These are phyloP conservation scores for Platismatia glauca DNA, from an alignment of 495 filamentous ascomycete species.

Conservation along the genomic window DNA sequence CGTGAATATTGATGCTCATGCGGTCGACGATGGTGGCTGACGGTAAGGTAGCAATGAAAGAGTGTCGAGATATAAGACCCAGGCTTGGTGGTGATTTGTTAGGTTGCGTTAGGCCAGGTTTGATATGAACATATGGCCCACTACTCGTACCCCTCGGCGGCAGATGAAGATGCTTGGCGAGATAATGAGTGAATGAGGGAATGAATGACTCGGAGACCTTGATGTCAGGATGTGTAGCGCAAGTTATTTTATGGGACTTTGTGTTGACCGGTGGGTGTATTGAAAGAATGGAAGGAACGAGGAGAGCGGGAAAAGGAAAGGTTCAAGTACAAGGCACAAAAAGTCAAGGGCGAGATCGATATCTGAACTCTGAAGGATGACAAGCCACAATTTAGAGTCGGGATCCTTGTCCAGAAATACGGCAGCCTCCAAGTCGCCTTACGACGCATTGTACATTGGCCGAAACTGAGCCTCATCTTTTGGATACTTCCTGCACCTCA, in stretches of 20 bases:
- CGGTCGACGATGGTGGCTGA: not conserved
- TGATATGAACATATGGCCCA: slow-evolving; percentile 10
- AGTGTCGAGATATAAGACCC: not conserved
- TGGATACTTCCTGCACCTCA: not conserved
- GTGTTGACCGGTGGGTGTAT: not conserved
- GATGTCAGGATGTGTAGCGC: not conserved
- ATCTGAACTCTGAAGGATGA: not conserved
- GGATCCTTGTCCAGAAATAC: not conserved
- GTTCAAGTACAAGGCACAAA: slow-evolving; percentile 4
- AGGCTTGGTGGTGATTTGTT: not conserved
- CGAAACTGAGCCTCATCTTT: not conserved
- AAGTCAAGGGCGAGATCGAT: slow-evolving; percentile 14
- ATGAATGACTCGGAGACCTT: not conserved
- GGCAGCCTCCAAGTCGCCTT: not conserved
- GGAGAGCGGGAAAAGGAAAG: not conserved
- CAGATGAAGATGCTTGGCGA: slow-evolving; percentile 6
- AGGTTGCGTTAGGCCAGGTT: slow-evolving; percentile 3
- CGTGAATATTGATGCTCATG: slow-evolving; percentile 8
- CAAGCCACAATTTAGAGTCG: slow-evolving; percentile 5
- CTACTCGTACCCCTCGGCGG: slow-evolving; percentile 5
- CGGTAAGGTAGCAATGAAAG: not conserved
- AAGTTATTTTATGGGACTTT: not conserved
- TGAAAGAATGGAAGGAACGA: not conserved
- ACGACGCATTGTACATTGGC: not conserved
- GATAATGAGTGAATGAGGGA: slow-evolving; percentile 13